These are phyloP conservation scores for Calamus simplicifolius DNA, from an alignment of 176 grass and related monocot species.

Conservation along the genomic window DNA sequence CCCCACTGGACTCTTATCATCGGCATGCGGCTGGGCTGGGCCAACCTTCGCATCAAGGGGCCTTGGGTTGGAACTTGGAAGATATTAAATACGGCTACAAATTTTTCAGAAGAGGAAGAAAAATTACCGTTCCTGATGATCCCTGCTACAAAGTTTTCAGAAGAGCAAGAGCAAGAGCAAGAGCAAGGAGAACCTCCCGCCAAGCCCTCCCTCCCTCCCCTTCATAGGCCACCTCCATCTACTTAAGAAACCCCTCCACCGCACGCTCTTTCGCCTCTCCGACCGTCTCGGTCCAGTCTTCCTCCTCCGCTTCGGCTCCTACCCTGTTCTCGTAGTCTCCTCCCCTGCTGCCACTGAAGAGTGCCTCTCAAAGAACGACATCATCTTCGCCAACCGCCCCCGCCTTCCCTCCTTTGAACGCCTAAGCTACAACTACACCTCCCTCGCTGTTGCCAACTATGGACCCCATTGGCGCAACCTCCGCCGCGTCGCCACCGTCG, in stretches of 20 bases:
- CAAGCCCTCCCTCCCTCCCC: conserved; percentile 34
- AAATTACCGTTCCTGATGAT: too few species aligned
- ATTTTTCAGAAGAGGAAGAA: too few species aligned
- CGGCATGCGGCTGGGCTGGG: too few species aligned
- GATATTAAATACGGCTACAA: too few species aligned
- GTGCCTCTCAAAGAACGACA: conserved; percentile 57
- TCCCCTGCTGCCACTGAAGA: conserved; percentile 31
- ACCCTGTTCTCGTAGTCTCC: conserved; percentile 47
- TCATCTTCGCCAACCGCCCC: conserved; percentile 38
- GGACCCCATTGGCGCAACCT: conserved; percentile 50
- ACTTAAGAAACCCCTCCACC: conserved; percentile 46
- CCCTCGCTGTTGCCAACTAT: conserved; percentile 22
- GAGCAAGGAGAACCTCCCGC: neutral
- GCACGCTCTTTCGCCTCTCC: conserved; percentile 22
- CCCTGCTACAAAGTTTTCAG: too few species aligned
- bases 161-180: too few species aligned
- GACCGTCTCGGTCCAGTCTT: conserved; percentile 31
- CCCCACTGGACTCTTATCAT: too few species aligned
- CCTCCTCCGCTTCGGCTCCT: conserved; percentile 41
- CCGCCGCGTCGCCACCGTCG: conserved; percentile 33
- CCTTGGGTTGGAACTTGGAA: too few species aligned
- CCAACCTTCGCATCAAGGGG: too few species aligned
- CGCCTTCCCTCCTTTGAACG: conserved; percentile 23
- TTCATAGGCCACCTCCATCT: conserved; percentile 69
- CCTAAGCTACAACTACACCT: conserved; percentile 32